A percentile compares a stretch with the other conserved stretches of the same genome.
Conservation (phyloP, 345 rosid genomes). For the Trapa bicornis region DNA sequence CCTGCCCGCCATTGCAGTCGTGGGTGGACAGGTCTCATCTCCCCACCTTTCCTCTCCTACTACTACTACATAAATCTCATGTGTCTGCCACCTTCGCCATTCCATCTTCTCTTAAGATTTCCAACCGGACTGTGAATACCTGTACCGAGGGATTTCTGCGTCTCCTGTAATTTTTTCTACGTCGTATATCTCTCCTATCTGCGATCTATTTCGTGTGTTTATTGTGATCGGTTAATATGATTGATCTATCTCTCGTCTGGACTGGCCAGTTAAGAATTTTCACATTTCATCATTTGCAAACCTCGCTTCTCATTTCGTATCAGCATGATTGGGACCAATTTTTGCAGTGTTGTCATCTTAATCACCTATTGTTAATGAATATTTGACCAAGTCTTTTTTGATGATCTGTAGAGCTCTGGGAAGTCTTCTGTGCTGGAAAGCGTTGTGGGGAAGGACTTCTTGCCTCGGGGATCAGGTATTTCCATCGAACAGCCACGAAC, state of each 20-base stretch:
- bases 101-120: too few species aligned
- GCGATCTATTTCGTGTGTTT: too few species aligned
- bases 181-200: too few species aligned
- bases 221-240: neutral
- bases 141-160: too few species aligned
- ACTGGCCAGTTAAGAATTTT: neutral
- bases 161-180: too few species aligned
- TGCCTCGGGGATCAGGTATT: conserved; percentile 94
- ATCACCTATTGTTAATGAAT: neutral
- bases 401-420: conserved; percentile 70
- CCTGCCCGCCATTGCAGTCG: conserved; percentile 90
- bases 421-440: conserved; percentile 95
- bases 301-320: neutral
- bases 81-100: too few species aligned
- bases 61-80: too few species aligned
- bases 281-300: neutral
- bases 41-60: neutral
- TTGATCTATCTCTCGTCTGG: too few species aligned
- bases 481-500: neutral
- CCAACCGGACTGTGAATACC: too few species aligned
- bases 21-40: conserved; percentile 72
- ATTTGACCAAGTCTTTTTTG: neutral
- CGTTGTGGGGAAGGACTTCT: conserved; percentile 82
- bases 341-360: neutral
- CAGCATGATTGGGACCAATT: neutral